Evolutionary conservation across 2,329 filamentous ascomycete species (phyloP).

Genomic region (Verticillium alfalfae): DNA sequence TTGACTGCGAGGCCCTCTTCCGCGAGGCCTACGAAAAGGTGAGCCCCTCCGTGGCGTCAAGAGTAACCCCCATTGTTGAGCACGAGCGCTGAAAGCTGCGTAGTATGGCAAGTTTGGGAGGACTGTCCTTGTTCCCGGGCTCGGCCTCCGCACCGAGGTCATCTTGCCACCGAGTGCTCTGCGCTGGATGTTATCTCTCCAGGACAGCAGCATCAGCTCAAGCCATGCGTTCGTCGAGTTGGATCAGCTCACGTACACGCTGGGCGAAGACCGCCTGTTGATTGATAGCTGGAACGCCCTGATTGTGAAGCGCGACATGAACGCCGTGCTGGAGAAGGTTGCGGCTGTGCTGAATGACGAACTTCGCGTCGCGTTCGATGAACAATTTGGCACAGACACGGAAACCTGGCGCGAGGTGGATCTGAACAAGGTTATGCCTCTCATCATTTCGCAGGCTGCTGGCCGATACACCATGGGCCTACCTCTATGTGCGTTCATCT

Average conservation of each 20-base stretch:
- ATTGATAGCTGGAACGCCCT: constrained; percentile 27
- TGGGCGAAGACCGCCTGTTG: constrained; percentile 27
- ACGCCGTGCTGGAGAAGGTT: constrained; percentile 24
- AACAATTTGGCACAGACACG: constrained; percentile 24
- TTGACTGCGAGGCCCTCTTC: constrained; percentile 20
- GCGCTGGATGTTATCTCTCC: constrained; percentile 32
- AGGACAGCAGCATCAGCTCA: constrained; percentile 27
- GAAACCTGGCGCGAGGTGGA: constrained; percentile 27
- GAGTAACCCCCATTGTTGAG: no score
- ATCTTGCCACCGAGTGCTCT: constrained; percentile 32
- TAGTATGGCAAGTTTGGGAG: constrained; percentile 36
- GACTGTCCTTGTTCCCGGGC: constrained; percentile 32
- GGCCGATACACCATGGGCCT: constrained; percentile 24
- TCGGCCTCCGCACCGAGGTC: constrained; percentile 32
- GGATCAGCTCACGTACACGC: constrained; percentile 27
- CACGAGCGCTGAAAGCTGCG: neutral
- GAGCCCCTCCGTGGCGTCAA: neutral
- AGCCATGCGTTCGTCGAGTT: constrained; percentile 29
- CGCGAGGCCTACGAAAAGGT: constrained; percentile 24
- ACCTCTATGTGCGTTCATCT: constrained; percentile 19
- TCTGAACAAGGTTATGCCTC: constrained; percentile 16
- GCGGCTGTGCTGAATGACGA: constrained; percentile 27
- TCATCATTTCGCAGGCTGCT: constrained; percentile 22
- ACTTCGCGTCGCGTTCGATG: constrained; percentile 24
- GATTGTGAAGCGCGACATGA: constrained; percentile 29